These are phyloP conservation scores for Lentinus tigrinus DNA, from an alignment of 768 basidiomycete genomes.

Conservation along the genomic window DNA sequence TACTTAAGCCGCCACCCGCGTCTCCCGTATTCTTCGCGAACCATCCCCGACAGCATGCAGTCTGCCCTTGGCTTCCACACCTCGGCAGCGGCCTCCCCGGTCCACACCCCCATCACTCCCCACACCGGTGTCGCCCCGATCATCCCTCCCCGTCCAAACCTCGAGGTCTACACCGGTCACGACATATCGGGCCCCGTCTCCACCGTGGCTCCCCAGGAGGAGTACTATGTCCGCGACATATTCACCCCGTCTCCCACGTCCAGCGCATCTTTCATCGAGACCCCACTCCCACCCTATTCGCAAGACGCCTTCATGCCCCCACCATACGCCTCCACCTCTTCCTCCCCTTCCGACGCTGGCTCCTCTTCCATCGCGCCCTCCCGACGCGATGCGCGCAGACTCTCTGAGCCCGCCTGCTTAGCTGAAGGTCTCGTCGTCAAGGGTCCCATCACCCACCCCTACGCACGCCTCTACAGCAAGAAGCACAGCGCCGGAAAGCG, in stretches of 20 bases:
- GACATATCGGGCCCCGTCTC: not conserved
- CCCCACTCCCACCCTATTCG: not conserved
- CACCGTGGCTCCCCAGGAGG: not conserved
- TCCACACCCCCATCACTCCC: not conserved
- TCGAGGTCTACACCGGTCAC: conserved; percentile 6
- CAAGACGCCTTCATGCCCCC: not conserved
- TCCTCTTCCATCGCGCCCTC: not conserved
- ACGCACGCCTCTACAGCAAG: conserved; percentile 67
- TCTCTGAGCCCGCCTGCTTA: conserved; percentile 1
- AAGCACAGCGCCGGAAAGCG: conserved; percentile 55
- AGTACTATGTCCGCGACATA: conserved; percentile 11
- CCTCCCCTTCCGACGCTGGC: not conserved
- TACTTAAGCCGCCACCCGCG: not conserved
- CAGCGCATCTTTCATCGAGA: not conserved
- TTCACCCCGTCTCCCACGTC: conserved; percentile 13
- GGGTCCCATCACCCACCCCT: conserved; percentile 54
- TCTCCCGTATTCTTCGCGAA: not conserved
- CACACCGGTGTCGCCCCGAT: not conserved
- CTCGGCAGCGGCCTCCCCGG: not conserved
- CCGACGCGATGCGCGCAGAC: conserved; percentile 6
- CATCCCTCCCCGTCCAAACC: conserved; percentile 2
- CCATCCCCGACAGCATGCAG: not conserved
- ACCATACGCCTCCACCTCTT: not conserved
- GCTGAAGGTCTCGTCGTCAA: conserved; percentile 7
- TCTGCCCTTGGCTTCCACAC: not conserved